These are phyloP conservation scores for Zygoascus hellenicus DNA, from an alignment of 1,139 yeast species.

Conservation along the genomic window DNA sequence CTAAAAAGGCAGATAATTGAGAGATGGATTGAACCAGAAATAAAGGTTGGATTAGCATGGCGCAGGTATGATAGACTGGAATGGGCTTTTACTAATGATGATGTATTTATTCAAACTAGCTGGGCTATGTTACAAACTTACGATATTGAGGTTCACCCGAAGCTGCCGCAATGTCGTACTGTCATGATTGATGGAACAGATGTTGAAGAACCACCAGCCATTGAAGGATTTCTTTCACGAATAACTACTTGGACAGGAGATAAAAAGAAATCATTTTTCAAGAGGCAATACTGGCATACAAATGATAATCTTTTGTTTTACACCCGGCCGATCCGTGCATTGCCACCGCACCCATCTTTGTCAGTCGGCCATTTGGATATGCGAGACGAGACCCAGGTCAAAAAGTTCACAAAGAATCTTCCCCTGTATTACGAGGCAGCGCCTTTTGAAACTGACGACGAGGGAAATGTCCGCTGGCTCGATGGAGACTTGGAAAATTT, in stretches of 20 bases:
- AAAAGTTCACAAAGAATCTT: constrained; percentile 25
- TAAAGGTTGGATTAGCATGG: constrained; percentile 53
- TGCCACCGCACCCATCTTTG: constrained; percentile 54
- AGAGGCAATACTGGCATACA: constrained; percentile 58
- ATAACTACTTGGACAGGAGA: constrained; percentile 51
- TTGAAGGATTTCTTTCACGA: constrained; percentile 71
- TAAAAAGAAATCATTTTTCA: constrained; percentile 39
- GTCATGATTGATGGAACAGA: constrained; percentile 17
- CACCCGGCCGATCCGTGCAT: constrained; percentile 48
- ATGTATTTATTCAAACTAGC: constrained; percentile 42
- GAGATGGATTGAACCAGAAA: constrained; percentile 24
- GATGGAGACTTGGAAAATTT: constrained; percentile 38
- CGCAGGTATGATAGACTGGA: constrained; percentile 68
- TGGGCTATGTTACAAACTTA: constrained; percentile 42
- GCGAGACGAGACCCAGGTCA: constrained; percentile 23
- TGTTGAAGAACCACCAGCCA: constrained; percentile 52
- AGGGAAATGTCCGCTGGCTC: constrained; percentile 60
- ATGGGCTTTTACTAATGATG: constrained; percentile 58
- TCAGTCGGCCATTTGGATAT: constrained; percentile 11
- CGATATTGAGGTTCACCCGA: constrained; percentile 55
- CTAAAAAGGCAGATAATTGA: constrained; percentile 13
- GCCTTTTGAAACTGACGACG: constrained; percentile 43
- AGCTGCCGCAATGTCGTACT: constrained; percentile 41
- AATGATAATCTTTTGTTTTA: constrained; percentile 57
- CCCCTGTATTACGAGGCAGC: constrained; percentile 43